Base-by-base conservation (phyloP, 2,329 filamentous ascomycete species). In the Diplodia mutila region DNA sequence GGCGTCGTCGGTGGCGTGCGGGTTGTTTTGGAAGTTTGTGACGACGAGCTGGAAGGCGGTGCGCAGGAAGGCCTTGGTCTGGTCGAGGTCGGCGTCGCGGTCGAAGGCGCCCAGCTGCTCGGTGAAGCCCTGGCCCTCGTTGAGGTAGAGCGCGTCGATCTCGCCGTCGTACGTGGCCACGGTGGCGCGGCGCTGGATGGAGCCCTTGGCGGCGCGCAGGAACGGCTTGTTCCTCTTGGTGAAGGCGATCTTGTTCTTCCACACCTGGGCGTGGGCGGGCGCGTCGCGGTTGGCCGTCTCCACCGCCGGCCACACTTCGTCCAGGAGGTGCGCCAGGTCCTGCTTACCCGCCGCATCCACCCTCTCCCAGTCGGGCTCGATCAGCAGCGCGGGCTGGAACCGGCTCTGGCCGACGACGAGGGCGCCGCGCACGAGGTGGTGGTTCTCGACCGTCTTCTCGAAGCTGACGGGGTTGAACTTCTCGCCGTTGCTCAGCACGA, bases 281-380 rank as follows among this genome's bases (percentile, higher is more conserved):
- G 78, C 77, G 0, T 72, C 68, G 2, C 73, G 70, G 53, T 86
- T 86, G 0, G 82, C 83, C 27, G 75, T 70, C 63, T 84, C 76
- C 0, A 86, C 76, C 0, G 71, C 73, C 0, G 77, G 74, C 83
- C 83, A 85, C 4, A 86, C 78, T 51, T 76, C 75, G 6, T 85
- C 78, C 3, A 85, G 68, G 1, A 81, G 69, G 51, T 37, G 61
- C n/a, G 68, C 67, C 14, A 68, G 54, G 16, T 70, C 67, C 21
- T 67, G 39, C 5, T 51, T 29, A 18, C 67, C 53, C 48, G 61
- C 69, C 11, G 64, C 68, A 4, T 49, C 23, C 2, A 46, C 61
- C 16, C 51, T 42, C 6, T 72, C 68, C 37, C 54, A 42, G 51
- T 67, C 48, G 16, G 70, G 72, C 68, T 79, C 77, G 14, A 79